Conservation (phyloP, 176 grass and related monocot genomes). For the Musa beccarii region DNA sequence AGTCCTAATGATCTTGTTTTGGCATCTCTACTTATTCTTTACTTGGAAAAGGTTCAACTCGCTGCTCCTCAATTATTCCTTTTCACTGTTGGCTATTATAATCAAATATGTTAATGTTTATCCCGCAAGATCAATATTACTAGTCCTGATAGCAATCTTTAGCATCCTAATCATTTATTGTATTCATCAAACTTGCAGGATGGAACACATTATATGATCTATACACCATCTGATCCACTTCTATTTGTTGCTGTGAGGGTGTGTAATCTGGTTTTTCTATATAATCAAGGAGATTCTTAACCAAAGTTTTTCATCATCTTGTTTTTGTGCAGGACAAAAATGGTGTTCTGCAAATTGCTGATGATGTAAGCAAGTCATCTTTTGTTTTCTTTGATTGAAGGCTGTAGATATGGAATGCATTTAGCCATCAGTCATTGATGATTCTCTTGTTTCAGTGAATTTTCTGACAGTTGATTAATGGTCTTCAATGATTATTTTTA, state of each 20-base stretch:
- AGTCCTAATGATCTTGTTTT: too few species aligned
- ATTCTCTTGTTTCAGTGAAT: slow-evolving; percentile 4
- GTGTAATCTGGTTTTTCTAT: background rate
- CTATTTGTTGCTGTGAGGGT: slow-evolving; percentile 74
- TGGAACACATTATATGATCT: slow-evolving; percentile 89
- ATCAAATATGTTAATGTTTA: too few species aligned
- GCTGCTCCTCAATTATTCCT: too few species aligned
- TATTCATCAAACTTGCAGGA: slow-evolving; percentile 42
- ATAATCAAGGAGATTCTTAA: background rate
- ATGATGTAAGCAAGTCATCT: slow-evolving; percentile 56
- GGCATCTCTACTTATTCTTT: too few species aligned
- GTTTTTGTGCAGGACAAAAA: slow-evolving; percentile 50
- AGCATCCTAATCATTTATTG: slow-evolving; percentile 8
- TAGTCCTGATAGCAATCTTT: background rate
- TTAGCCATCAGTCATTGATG: background rate
- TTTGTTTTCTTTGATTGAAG: background rate
- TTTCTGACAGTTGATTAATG: background rate
- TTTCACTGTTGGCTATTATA: too few species aligned
- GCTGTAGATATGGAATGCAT: background rate
- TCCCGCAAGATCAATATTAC: background rate
- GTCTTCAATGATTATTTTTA: background rate
- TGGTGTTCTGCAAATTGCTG: slow-evolving; percentile 62
- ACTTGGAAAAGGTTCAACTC: too few species aligned
- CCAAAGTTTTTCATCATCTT: background rate
- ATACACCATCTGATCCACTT: slow-evolving; percentile 91